These are phyloP conservation scores for Monilinia aucupariae DNA, from an alignment of 2,329 filamentous ascomycete genomes.

Conservation along the genomic window DNA sequence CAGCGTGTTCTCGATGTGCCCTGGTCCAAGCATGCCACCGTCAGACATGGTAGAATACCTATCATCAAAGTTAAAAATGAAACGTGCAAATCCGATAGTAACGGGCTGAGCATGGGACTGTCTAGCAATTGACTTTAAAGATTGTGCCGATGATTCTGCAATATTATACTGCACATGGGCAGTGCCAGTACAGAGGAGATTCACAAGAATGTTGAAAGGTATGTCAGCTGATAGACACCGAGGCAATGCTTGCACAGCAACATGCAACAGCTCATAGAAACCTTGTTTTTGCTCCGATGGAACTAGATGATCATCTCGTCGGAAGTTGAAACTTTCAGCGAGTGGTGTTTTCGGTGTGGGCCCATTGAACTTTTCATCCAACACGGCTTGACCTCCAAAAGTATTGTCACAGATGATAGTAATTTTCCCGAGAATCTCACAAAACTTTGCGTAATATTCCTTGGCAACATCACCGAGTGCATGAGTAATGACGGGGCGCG, in stretches of 20 bases:
- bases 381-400: constrained; percentile 88
- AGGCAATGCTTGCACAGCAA: constrained; percentile 90
- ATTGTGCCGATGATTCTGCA: constrained; percentile 84
- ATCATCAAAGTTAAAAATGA: constrained; percentile 98
- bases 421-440: constrained; percentile 91
- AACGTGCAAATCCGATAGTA: constrained; percentile 90
- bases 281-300: constrained; percentile 80
- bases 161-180: constrained; percentile 92
- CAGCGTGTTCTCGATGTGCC: constrained; percentile 90
- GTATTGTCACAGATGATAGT: constrained; percentile 95
- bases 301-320: constrained; percentile 69
- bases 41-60: constrained; percentile 97
- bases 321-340: constrained; percentile 88
- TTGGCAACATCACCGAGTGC: constrained; percentile 69
- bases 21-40: constrained; percentile 88
- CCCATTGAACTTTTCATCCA: constrained; percentile 91
- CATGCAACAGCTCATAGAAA: constrained; percentile 92
- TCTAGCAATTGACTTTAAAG: constrained; percentile 88
- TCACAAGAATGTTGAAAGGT: constrained; percentile 88
- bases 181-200: constrained; percentile 90
- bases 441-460: constrained; percentile 86
- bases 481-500: constrained; percentile 55
- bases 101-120: constrained; percentile 93
- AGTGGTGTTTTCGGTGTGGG: constrained; percentile 91
- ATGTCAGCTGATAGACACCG: constrained; percentile 89